A percentile compares a stretch with the other conserved stretches of the same genome.
Conservation (phyloP, 352 stramenopile species). For the Phytophthora cactorum region DNA sequence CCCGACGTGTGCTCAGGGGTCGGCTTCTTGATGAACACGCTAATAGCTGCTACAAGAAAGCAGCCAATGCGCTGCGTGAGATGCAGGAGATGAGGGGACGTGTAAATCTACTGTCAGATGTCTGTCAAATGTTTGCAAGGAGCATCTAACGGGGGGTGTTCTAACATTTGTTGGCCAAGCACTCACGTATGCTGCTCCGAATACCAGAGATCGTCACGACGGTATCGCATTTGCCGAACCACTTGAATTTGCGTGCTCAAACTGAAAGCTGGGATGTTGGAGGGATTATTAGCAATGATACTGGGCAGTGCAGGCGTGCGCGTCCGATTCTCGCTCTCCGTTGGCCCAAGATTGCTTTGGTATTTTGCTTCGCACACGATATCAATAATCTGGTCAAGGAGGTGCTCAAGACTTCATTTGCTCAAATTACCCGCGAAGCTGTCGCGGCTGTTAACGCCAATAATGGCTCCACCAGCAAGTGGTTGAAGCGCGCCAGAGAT, state of each 20-base stretch:
- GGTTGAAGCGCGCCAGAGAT: constrained; percentile 1
- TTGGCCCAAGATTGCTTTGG: constrained; percentile 7
- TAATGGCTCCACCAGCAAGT: constrained; percentile 5
- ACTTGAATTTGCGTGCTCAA: background rate
- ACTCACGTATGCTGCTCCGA: background rate
- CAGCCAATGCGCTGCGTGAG: background rate
- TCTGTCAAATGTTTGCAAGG: constrained; percentile 9
- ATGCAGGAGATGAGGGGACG: constrained; percentile 3
- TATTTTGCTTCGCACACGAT: constrained; percentile 13
- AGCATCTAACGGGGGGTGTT: background rate
- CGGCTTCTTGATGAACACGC: constrained; percentile 8
- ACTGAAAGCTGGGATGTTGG: constrained; percentile 5
- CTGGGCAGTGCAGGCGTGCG: constrained; percentile 14
- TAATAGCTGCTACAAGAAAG: background rate
- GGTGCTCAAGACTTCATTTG: constrained; percentile 15
- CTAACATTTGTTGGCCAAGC: constrained; percentile 5
- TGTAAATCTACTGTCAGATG: constrained; percentile 10
- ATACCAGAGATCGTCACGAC: constrained; percentile 7
- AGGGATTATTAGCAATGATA: constrained; percentile 15
- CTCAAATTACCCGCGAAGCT: constrained; percentile 6
- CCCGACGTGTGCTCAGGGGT: background rate
- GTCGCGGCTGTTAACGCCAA: constrained; percentile 5
- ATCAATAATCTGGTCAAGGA: constrained; percentile 29
- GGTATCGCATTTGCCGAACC: constrained; percentile 8
- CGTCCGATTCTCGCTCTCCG: constrained; percentile 1